These are phyloP conservation scores for Globisporangium orthogonon DNA, from an alignment of 352 stramenopile species.

Conservation along the genomic window DNA sequence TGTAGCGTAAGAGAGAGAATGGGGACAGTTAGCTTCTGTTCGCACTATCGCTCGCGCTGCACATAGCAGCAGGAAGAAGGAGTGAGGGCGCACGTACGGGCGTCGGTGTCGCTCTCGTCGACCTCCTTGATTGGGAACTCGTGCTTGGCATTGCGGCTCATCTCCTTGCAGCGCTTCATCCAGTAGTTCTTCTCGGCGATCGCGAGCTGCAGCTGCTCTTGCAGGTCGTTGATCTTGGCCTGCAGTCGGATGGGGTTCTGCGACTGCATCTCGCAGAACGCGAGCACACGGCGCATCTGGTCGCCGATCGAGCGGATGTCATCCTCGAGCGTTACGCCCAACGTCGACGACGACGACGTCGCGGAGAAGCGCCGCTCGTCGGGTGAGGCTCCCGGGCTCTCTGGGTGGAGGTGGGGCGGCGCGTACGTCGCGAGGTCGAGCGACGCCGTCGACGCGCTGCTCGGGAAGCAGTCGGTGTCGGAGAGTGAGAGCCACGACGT, in stretches of 20 bases:
- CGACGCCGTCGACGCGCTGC: conserved; percentile 11
- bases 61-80: not conserved
- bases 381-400: not conserved
- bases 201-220: conserved; percentile 69
- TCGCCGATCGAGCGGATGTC: conserved; percentile 74
- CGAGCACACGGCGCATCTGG: conserved; percentile 76
- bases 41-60: no score
- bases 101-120: conserved; percentile 16
- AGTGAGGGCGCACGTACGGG: not conserved
- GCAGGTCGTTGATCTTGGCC: conserved; percentile 69
- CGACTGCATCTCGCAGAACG: conserved; percentile 67
- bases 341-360: conserved; percentile 35
- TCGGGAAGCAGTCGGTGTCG: conserved; percentile 4
- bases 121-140: conserved; percentile 7
- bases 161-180: conserved; percentile 81
- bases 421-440: conserved; percentile 12
- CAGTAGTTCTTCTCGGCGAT: conserved; percentile 88
- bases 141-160: conserved; percentile 20
- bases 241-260: conserved; percentile 71
- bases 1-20: conserved; percentile 2
- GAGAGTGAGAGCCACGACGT: conserved; percentile 18
- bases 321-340: conserved; percentile 52
- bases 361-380: conserved; percentile 32
- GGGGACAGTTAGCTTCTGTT: no score
- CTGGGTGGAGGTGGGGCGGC: not conserved